A percentile compares a stretch with the other conserved stretches of the same genome.
Evolutionary conservation across 768 basidiomycete species (phyloP).

Genomic region (Leucocoprinus leucothites): DNA sequence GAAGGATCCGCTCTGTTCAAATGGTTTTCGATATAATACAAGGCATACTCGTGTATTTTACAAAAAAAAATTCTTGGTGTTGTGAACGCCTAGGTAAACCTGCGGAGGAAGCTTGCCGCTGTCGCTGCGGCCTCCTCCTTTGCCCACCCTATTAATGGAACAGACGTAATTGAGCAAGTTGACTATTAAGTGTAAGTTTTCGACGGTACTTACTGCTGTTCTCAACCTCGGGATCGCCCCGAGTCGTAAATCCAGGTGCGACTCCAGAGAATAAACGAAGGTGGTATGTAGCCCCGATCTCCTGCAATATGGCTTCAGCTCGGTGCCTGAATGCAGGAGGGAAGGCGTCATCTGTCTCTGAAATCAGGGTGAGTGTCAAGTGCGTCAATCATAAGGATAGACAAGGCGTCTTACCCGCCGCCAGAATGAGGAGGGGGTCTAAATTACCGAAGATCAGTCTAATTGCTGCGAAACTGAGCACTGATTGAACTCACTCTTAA

Average conservation of each 20-base stretch:
- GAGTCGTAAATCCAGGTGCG: slow-evolving; percentile 46
- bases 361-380: no score
- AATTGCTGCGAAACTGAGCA: neutral
- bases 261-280: slow-evolving; percentile 56
- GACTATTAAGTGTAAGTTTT: no score
- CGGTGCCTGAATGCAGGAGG: slow-evolving; percentile 46
- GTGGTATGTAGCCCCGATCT: slow-evolving; percentile 49
- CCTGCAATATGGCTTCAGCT: slow-evolving; percentile 54
- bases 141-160: slow-evolving; percentile 51
- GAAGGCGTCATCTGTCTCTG: slow-evolving; percentile 30
- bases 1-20: no score
- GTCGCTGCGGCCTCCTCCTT: slow-evolving; percentile 57
- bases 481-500: slow-evolving; percentile 39
- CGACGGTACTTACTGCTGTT: slow-evolving; percentile 31
- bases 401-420: no score
- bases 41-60: no score
- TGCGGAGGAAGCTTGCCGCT: slow-evolving; percentile 48
- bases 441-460: no score
- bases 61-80: no score
- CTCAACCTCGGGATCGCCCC: slow-evolving; percentile 40
- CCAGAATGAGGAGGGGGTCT: no score
- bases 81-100: slow-evolving; percentile 29
- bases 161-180: no score
- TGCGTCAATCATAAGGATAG: no score
- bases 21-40: no score